Conservation (phyloP, 495 filamentous ascomycete species). For the Umbilicaria muhlenbergii region DNA sequence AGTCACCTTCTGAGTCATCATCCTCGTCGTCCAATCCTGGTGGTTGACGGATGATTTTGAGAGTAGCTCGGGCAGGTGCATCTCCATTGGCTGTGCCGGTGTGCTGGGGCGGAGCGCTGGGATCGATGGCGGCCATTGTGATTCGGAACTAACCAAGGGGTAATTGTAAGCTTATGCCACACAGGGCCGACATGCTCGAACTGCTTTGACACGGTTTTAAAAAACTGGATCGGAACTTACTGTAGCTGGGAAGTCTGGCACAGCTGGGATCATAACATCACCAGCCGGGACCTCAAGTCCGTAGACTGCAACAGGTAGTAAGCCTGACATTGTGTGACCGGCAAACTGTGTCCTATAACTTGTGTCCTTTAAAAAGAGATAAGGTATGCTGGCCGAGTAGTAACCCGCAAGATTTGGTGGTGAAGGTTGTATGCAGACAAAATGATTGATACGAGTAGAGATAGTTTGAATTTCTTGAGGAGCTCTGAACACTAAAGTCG, state of each 20-base stretch:
- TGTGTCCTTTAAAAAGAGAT: not conserved
- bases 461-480: not conserved
- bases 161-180: conserved; percentile 8
- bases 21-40: conserved; percentile 34
- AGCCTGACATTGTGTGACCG: conserved; percentile 29
- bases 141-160: conserved; percentile 60
- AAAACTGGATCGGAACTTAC: conserved; percentile 36
- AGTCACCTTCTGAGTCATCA: conserved; percentile 38
- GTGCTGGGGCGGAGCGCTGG: conserved; percentile 54
- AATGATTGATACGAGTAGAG: conserved; percentile 11
- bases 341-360: not conserved
- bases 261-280: conserved; percentile 57
- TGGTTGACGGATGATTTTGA: conserved; percentile 71
- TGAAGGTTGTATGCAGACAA: conserved; percentile 12
- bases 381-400: conserved; percentile 4
- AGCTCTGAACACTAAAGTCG: too few species aligned
- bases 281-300: conserved; percentile 75
- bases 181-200: not conserved
- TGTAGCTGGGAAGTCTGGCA: conserved; percentile 60
- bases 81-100: conserved; percentile 44
- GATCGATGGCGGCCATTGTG: conserved; percentile 97
- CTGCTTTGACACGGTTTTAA: conserved; percentile 1
- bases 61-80: conserved; percentile 56
- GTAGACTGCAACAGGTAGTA: conserved; percentile 71
- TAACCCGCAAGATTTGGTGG: conserved; percentile 4